Evolutionary conservation across 768 basidiomycete genomes (phyloP).

Genomic region (Clavaria fumosa): DNA sequence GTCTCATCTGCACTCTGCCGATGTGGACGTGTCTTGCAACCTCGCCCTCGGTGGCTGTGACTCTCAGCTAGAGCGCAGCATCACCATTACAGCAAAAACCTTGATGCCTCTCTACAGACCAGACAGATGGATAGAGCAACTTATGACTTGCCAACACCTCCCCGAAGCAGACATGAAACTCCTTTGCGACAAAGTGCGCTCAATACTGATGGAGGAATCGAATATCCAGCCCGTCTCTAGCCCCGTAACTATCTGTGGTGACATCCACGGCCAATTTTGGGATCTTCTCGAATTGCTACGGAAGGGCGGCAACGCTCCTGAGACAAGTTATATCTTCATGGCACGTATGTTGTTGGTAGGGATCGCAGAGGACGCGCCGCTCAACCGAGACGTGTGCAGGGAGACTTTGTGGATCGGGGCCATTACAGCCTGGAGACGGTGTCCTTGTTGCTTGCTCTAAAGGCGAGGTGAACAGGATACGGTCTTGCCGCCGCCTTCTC

Average conservation of each 20-base stretch:
- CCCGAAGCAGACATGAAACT: slow-evolving; percentile 87
- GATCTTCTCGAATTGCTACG: slow-evolving; percentile 82
- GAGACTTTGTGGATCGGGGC: slow-evolving; percentile 95
- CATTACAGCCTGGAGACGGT: slow-evolving; percentile 95
- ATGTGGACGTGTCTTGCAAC: too few relatives aligned
- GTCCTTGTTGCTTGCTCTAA: slow-evolving; percentile 72
- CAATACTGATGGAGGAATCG: slow-evolving; percentile 87
- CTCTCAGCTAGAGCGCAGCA: slow-evolving; percentile 1
- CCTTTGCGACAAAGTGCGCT: slow-evolving; percentile 79
- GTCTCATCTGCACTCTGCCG: slow-evolving; percentile 15
- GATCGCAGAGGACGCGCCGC: slow-evolving; percentile 11
- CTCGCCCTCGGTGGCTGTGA: too few relatives aligned
- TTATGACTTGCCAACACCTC: slow-evolving; percentile 76
- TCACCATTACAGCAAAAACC: too few relatives aligned
- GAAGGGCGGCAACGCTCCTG: slow-evolving; percentile 75
- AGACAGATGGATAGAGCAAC: slow-evolving; percentile 79
- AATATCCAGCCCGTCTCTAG: slow-evolving; percentile 94
- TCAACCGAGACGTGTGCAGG: slow-evolving; percentile 36
- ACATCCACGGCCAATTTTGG: slow-evolving; percentile 98
- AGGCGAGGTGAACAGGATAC: slow-evolving; percentile 51
- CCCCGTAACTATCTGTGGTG: slow-evolving; percentile 90
- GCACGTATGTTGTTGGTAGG: slow-evolving; percentile 42
- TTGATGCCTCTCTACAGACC: slow-evolving; percentile 24
- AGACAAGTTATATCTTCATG: slow-evolving; percentile 93
- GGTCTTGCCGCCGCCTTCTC: too few relatives aligned